Conservation (phyloP, 2,329 filamentous ascomycete species). For the Cladosporium sphaerospermum region DNA sequence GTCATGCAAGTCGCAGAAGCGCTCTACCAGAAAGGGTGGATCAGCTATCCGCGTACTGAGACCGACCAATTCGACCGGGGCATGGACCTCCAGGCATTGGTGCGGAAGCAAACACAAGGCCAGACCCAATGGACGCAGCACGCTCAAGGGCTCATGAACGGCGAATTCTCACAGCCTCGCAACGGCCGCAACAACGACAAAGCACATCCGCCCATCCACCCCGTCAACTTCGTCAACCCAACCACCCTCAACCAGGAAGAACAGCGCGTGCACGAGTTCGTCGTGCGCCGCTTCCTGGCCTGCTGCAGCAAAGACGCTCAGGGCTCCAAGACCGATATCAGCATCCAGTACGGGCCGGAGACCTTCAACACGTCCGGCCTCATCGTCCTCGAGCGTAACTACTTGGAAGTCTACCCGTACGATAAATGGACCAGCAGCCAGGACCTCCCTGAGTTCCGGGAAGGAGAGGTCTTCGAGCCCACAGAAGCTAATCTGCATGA, state of each 20-base stretch:
- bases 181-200: conserved; percentile 88
- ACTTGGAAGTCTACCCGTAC: conserved; percentile 91
- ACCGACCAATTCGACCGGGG: conserved; percentile 90
- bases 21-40: conserved; percentile 90
- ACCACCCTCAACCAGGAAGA: conserved; percentile 54
- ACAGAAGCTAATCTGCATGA: conserved; percentile 84
- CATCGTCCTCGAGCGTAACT: conserved; percentile 81
- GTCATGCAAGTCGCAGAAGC: conserved; percentile 83
- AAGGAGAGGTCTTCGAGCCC: conserved; percentile 79
- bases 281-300: conserved; percentile 83
- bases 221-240: conserved; percentile 73
- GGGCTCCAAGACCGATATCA: conserved; percentile 77
- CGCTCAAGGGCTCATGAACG: conserved; percentile 66
- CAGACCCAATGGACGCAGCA: conserved; percentile 67
- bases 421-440: conserved; percentile 91
- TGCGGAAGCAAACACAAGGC: conserved; percentile 78
- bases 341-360: conserved; percentile 78
- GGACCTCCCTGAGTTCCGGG: conserved; percentile 69
- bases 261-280: conserved; percentile 80
- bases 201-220: conserved; percentile 94
- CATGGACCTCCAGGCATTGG: conserved; percentile 73
- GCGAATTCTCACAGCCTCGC: conserved; percentile 74
- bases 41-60: conserved; percentile 95
- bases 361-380: conserved; percentile 76
- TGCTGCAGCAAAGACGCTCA: conserved; percentile 94